Base-by-base conservation (phyloP, 2,329 filamentous ascomycete species). In the Fusarium avenaceum region DNA sequence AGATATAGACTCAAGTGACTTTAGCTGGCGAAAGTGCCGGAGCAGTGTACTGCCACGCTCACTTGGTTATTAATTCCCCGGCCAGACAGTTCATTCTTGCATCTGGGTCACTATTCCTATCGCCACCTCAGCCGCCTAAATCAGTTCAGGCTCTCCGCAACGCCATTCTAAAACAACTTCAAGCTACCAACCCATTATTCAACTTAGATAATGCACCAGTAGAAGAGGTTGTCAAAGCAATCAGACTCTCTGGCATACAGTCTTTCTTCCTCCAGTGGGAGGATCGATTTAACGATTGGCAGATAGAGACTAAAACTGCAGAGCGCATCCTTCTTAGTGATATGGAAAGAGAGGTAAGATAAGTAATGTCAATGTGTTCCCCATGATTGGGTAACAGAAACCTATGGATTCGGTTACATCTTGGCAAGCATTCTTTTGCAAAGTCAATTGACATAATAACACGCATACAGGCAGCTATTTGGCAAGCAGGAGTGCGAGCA, bases 11-110 rank as follows among this genome's bases (percentile, higher is more conserved):
- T 4, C 77, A 78, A 24, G 77, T 84, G 10, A 83, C 81, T 0
- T 55, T 84, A 3, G 77, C 77, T 1, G 82, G 82, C 6, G 82
- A 84, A 63, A 84, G 82, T 43, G 82, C 82, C 0, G 82, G 82
- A 0, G 82, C 79, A 5, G 75, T 83, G 2, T 83, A 83, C 26
- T 76, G 74, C 6, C 82, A 84, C 66, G 82, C 80, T 2, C 81
- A 84, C 63, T 80, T 69, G 39, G 80, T 15, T 74, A 78, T 20
- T 72, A 74, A 2, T 74, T 3, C 74, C 71, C 2, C 67, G 10
- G 53, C 33, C 1, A 28, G 71, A 26, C 75, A 78, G 43, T 78
- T 73, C 7, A 74, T 83, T 5, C 50, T 84, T 8, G 76, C 78
- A 28, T 84, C 81, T 0, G 82, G 82, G 7, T 79, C 80, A 7